Percentiles rank a stretch among this genome's conserved stretches.
Conservation (phyloP, 2,329 filamentous ascomycete genomes). For the Pestalotiopsis sp. region DNA sequence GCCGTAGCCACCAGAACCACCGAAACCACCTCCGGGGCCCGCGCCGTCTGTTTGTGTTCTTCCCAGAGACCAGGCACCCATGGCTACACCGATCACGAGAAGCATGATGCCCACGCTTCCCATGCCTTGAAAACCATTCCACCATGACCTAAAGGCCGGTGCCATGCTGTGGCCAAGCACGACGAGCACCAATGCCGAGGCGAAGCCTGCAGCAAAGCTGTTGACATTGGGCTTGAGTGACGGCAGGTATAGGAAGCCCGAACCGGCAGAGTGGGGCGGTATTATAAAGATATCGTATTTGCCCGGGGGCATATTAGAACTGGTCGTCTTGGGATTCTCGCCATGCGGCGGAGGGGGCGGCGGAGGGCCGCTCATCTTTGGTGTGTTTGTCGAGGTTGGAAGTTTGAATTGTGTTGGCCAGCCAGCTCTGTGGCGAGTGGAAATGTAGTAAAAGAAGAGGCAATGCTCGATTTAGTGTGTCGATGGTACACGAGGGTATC, state of each 20-base stretch:
- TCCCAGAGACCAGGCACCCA: constrained; percentile 78
- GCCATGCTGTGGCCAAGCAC: constrained; percentile 73
- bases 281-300: constrained; percentile 99
- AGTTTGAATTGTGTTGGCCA: neutral
- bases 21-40: constrained; percentile 20
- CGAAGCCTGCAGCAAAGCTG: constrained; percentile 88
- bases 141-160: constrained; percentile 76
- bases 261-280: constrained; percentile 85
- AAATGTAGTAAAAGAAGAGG: neutral
- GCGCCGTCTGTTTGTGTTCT: constrained; percentile 60
- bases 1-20: constrained; percentile 24
- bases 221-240: constrained; percentile 84
- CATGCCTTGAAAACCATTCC: constrained; percentile 68
- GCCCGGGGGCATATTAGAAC: constrained; percentile 71
- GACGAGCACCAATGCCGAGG: constrained; percentile 72
- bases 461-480: neutral
- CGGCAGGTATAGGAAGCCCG: constrained; percentile 92
- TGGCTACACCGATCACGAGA: constrained; percentile 71
- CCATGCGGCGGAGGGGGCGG: constrained; percentile 82
- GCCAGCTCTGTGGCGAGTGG: neutral
- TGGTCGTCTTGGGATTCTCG: constrained; percentile 69
- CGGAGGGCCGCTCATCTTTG: constrained; percentile 16
- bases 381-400: neutral
- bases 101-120: constrained; percentile 75
- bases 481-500: constrained; percentile 10